phyloP scores from a whole-genome alignment of 345 rosid species.

The Triadica sebifera region DNA sequence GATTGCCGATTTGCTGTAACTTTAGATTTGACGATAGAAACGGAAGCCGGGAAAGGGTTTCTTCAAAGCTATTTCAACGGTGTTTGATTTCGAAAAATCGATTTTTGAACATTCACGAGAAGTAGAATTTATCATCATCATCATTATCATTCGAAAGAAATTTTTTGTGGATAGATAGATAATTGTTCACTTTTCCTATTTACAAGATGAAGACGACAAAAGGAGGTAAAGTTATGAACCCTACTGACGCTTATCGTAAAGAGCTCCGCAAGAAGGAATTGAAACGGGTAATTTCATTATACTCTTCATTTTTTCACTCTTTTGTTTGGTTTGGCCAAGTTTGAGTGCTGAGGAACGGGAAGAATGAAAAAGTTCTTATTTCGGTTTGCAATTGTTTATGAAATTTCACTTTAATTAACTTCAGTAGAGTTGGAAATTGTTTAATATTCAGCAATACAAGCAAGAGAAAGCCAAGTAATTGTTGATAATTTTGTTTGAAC shows the following conservation, averaged over 20 bases:
- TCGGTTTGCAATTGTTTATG: not conserved
- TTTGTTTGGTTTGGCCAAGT: not conserved
- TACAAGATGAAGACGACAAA: slow-evolving; percentile 91
- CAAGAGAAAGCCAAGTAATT: not conserved
- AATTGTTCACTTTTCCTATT: not conserved
- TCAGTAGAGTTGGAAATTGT: not conserved
- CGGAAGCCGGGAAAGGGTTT: slow-evolving; percentile 1
- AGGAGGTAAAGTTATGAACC: slow-evolving; percentile 99
- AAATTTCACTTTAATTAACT: not conserved
- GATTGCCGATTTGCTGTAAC: too few relatives aligned
- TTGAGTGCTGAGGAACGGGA: not conserved
- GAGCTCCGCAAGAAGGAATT: slow-evolving; percentile 92
- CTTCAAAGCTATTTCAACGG: not conserved
- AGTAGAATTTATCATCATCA: not conserved
- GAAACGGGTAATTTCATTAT: slow-evolving; percentile 54
- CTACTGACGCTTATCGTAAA: slow-evolving; percentile 97
- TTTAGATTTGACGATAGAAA: not conserved
- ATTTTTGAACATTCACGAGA: not conserved
- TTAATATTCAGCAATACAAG: not conserved
- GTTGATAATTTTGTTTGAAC: not conserved
- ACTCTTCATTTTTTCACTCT: not conserved
- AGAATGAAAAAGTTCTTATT: not conserved
- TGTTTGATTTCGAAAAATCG: not conserved
- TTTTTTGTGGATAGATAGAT: not conserved
- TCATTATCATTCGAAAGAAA: not conserved